A percentile compares a stretch with the other conserved stretches of the same genome.
These are phyloP conservation scores for Acanthamoeba pearcei DNA, from an alignment of 208 protist species.

Conservation along the genomic window DNA sequence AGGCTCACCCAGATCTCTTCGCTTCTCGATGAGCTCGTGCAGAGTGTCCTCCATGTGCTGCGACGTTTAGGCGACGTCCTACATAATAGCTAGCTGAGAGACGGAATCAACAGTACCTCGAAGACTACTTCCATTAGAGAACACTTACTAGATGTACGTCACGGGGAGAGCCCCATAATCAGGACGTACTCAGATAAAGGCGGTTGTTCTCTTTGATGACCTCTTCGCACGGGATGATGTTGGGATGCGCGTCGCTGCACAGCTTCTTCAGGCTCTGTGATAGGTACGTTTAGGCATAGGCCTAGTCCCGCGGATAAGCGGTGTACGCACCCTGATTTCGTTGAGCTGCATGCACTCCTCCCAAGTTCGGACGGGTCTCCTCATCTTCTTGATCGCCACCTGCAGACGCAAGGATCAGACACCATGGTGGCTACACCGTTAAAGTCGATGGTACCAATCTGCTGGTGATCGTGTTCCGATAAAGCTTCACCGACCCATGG, in stretches of 20 bases:
- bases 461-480: not conserved
- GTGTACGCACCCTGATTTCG: not conserved
- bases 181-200: not conserved
- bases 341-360: not conserved
- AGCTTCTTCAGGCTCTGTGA: conserved; percentile 22
- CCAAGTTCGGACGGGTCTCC: not conserved
- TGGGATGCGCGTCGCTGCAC: not conserved
- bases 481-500: conserved; percentile 1
- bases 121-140: not conserved
- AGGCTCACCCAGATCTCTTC: not conserved
- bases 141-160: not conserved
- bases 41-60: conserved; percentile 52
- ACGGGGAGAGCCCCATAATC: not conserved
- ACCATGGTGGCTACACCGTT: no score
- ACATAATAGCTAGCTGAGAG: not conserved
- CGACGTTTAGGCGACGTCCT: no score
- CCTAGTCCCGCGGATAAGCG: not conserved
- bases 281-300: not conserved
- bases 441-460: not conserved
- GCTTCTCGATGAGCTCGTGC: not conserved
- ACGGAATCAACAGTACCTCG: not conserved
- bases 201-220: conserved; percentile 16
- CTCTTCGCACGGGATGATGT: conserved; percentile 17
- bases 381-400: conserved; percentile 42
- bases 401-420: not conserved